Evolutionary conservation across 106 monocot genomes (phyloP).

Genomic region (Apostasia shenzhenica): DNA sequence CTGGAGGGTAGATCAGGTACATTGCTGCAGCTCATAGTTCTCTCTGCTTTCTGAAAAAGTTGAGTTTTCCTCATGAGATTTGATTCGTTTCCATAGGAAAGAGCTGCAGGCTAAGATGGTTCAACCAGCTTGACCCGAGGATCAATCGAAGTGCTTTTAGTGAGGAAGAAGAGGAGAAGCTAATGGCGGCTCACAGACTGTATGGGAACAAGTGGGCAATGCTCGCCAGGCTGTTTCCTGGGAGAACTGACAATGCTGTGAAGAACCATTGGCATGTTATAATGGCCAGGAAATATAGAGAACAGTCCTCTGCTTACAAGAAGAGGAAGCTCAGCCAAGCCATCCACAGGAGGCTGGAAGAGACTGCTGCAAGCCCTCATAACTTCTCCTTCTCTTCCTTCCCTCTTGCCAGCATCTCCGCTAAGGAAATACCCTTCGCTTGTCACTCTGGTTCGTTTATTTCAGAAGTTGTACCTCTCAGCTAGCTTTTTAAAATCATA

Average conservation of each 20-base stretch:
- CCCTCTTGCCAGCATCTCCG: slow-evolving; percentile 3
- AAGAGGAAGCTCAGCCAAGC: slow-evolving; percentile 56
- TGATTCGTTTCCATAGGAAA: slow-evolving; percentile 39
- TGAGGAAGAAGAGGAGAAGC: slow-evolving; percentile 84
- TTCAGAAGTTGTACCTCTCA: background rate
- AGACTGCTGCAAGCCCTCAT: background rate
- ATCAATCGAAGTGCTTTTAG: slow-evolving; percentile 79
- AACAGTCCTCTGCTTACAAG: slow-evolving; percentile 56
- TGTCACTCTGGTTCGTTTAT: slow-evolving; percentile 23
- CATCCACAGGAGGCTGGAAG: slow-evolving; percentile 24
- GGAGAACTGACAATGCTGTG: slow-evolving; percentile 84
- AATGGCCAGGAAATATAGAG: slow-evolving; percentile 87
- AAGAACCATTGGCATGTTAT: slow-evolving; percentile 99
- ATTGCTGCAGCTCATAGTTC: background rate
- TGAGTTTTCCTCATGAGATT: background rate
- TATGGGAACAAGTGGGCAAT: slow-evolving; percentile 94
- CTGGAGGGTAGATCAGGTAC: slow-evolving; percentile 83
- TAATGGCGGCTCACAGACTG: slow-evolving; percentile 72
- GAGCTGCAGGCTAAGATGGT: slow-evolving; percentile 91
- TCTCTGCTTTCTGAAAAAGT: background rate
- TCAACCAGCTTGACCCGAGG: slow-evolving; percentile 91
- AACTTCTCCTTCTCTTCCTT: slow-evolving; percentile 7
- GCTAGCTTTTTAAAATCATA: background rate
- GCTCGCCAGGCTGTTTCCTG: slow-evolving; percentile 84
- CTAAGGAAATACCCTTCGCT: slow-evolving; percentile 20